Evolutionary conservation across 192 early-diverging fungal species (phyloP), one percentile per base, ranked within the genome.

Genomic region (Umbelopsis sp.): DNA sequence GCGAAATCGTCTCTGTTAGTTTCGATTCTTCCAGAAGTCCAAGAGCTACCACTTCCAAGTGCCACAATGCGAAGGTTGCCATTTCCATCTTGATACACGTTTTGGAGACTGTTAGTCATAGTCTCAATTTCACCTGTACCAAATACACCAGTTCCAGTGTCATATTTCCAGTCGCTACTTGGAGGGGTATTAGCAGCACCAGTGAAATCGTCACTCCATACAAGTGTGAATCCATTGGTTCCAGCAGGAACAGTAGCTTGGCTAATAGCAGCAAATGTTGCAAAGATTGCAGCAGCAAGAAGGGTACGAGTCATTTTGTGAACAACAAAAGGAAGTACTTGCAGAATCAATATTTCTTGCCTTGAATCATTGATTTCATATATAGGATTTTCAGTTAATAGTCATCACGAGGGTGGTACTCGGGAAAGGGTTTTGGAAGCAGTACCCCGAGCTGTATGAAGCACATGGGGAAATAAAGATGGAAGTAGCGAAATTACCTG

Each of bases 21-120:
- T n/a, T 62, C 56, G 4, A 62, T 62, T 62, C 56, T 62, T 62
- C 56, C 56, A 4, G 56, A 62, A 17, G 56, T 62, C 56, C 56
- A 62, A 17, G 54, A 62, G 10, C n/a, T 10, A 34, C 56, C 56
- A 31, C 56, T 62, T n/a, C 56, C 56, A 14, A 29, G 2, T 17
- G 56, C 56, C 20, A 32, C 26, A 34, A 62, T 31, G 7, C 26
- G 31, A 14, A 62, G 31, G 3, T 62, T 62, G 26, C 56, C 56
- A 62, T 34, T 62, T 34, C 56, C 56, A 32, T 62, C 56, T 32
- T 29, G 20, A 34, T 17, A n/a, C 17, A 62, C 56, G 31, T 62
- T 62, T 8, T 62, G 4, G 17, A 62, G 6, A 32, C 31, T 62
- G 56, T 36, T 62, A 1, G 56, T 62, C 56, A 62, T 62, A 3